Evolutionary conservation across 2,329 filamentous ascomycete genomes (phyloP).

Genomic region (Westerdykella aurantiaca): DNA sequence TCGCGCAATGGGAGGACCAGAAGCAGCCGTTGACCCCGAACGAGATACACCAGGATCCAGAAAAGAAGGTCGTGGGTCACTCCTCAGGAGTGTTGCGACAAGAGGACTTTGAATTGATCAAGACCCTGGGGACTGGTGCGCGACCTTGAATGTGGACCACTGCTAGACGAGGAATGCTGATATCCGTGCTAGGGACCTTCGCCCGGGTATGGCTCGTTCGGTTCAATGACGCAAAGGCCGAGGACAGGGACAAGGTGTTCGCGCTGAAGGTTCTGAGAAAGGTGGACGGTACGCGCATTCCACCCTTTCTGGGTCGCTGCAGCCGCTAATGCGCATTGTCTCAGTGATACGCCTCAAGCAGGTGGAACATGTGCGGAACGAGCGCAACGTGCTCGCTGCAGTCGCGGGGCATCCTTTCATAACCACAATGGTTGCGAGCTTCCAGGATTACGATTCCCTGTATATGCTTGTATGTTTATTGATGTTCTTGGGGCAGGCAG

Average conservation of each 20-base stretch:
- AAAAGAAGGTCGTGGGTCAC: slow-evolving; percentile 44
- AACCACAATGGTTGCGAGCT: slow-evolving; percentile 70
- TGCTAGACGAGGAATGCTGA: slow-evolving; percentile 13
- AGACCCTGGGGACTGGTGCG: slow-evolving; percentile 70
- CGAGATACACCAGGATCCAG: slow-evolving; percentile 40
- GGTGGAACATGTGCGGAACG: slow-evolving; percentile 79
- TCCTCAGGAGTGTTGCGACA: slow-evolving; percentile 43
- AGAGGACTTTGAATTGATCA: slow-evolving; percentile 65
- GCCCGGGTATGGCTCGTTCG: slow-evolving; percentile 75
- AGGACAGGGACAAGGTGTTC: slow-evolving; percentile 62
- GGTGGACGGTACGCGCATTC: slow-evolving; percentile 41
- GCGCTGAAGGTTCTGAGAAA: slow-evolving; percentile 73
- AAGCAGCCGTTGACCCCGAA: slow-evolving; percentile 40
- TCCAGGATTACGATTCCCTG: slow-evolving; percentile 70
- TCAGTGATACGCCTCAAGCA: slow-evolving; percentile 76
- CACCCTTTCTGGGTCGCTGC: slow-evolving; percentile 3
- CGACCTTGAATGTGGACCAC: neutral
- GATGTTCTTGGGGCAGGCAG: neutral
- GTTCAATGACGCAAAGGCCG: slow-evolving; percentile 49
- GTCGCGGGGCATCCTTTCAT: slow-evolving; percentile 80
- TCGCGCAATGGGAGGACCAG: slow-evolving; percentile 44
- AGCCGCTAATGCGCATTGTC: slow-evolving; percentile 16
- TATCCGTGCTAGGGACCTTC: slow-evolving; percentile 59
- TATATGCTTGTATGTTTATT: slow-evolving; percentile 61
- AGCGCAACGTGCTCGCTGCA: slow-evolving; percentile 70